These are phyloP conservation scores for Ceratocystis smalleyi DNA, from an alignment of 2,329 filamentous ascomycete species.

Conservation along the genomic window DNA sequence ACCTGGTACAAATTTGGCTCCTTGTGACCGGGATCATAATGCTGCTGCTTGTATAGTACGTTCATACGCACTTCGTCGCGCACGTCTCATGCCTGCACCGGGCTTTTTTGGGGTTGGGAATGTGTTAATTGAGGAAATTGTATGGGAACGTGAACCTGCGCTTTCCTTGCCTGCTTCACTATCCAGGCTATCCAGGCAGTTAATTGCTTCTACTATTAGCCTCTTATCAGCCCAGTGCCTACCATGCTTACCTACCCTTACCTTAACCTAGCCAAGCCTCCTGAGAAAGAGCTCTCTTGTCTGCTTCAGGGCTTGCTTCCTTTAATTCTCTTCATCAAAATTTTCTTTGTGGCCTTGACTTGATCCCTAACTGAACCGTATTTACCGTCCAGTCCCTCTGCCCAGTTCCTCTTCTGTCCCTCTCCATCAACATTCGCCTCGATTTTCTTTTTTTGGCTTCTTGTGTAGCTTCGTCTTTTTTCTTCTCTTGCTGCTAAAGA, in stretches of 20 bases:
- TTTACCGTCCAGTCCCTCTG: neutral
- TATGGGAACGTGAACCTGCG: neutral
- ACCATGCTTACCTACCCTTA: neutral
- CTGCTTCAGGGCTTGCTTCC: neutral
- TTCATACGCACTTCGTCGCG: neutral
- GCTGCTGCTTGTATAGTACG: neutral
- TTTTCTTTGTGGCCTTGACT: conserved; percentile 7
- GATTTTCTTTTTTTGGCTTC: neutral
- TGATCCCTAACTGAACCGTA: neutral
- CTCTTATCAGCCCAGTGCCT: neutral
- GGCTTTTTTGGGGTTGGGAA: neutral
- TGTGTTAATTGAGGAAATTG: neutral
- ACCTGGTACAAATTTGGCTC: conserved; percentile 3
- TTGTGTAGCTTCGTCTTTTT: neutral
- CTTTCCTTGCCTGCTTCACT: neutral
- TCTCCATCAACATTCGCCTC: neutral
- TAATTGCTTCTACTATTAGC: neutral
- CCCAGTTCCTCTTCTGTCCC: neutral
- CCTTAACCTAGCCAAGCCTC: neutral
- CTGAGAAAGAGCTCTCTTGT: neutral
- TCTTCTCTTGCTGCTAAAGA: neutral
- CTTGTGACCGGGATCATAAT: neutral
- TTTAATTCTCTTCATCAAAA: neutral
- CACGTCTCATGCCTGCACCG: neutral
- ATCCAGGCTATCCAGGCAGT: neutral